Conservation (phyloP, 225 moss, liverwort and hornwort species). For the Pleurozium schreberi region DNA sequence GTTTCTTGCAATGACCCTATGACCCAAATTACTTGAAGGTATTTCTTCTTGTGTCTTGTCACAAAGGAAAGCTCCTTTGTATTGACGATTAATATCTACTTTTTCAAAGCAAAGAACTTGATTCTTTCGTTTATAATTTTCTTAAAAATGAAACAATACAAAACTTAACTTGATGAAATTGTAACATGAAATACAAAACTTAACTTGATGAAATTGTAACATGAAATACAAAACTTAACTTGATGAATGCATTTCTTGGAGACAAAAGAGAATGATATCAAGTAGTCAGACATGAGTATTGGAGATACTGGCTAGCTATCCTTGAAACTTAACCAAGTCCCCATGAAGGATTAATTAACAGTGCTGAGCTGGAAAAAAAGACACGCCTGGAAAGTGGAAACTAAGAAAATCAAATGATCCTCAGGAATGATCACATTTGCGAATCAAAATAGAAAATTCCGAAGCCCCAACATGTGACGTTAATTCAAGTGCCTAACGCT, state of each 20-base stretch:
- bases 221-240: neutral
- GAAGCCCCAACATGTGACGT: neutral
- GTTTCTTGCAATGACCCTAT: too few relatives aligned
- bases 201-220: too few relatives aligned
- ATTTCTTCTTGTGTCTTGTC: neutral
- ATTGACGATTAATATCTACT: neutral
- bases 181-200: too few relatives aligned
- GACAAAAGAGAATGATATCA: neutral
- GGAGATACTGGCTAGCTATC: neutral
- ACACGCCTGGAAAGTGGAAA: neutral
- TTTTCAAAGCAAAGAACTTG: neutral
- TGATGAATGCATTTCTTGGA: neutral
- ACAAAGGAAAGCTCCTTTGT: neutral
- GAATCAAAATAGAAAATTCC: neutral
- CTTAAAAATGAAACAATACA: too few relatives aligned
- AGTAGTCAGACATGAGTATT: neutral
- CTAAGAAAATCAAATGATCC: neutral
- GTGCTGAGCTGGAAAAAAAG: neutral
- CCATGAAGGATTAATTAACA: too few relatives aligned
- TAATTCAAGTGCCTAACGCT: neutral
- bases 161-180: neutral
- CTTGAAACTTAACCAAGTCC: neutral
- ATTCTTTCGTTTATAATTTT: too few relatives aligned
- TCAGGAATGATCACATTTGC: neutral
- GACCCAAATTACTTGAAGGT: neutral